Percentiles rank a stretch among this genome's conserved stretches.
phyloP scores from a whole-genome alignment of 495 filamentous ascomycete genomes.

The Penicillium crystallinum region DNA sequence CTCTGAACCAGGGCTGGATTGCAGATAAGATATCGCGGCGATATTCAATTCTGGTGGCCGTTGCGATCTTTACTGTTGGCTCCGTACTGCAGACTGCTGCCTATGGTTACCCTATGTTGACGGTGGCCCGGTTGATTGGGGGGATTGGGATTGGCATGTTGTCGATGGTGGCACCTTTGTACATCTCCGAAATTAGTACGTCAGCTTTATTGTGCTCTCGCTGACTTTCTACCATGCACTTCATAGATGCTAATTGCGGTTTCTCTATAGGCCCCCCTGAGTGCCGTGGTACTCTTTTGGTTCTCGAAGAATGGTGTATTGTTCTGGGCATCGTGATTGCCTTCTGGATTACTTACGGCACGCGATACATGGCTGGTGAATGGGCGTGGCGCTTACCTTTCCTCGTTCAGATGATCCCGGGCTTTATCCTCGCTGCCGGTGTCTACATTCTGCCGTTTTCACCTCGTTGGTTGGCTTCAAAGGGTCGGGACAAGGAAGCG shows the following conservation, averaged over 20 bases:
- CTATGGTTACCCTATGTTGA: constrained; percentile 52
- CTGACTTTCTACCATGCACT: neutral
- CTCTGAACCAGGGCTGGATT: constrained; percentile 54
- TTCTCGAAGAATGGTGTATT: constrained; percentile 52
- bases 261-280: constrained; percentile 41
- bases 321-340: constrained; percentile 53
- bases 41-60: constrained; percentile 53
- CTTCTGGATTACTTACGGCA: constrained; percentile 56
- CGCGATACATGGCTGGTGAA: constrained; percentile 46
- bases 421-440: constrained; percentile 39
- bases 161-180: constrained; percentile 50
- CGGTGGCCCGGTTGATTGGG: constrained; percentile 55
- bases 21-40: constrained; percentile 55
- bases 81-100: constrained; percentile 52
- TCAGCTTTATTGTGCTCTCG: neutral
- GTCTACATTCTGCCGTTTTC: constrained; percentile 49
- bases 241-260: neutral
- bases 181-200: constrained; percentile 51
- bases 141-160: constrained; percentile 57
- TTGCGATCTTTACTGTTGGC: constrained; percentile 51
- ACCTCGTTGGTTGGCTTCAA: constrained; percentile 48
- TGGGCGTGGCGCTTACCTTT: constrained; percentile 50
- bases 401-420: constrained; percentile 46
- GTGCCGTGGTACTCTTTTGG: constrained; percentile 48
- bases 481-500: constrained; percentile 45